phyloP scores from a whole-genome alignment of 176 grass and related monocot genomes.

The Musa beccarii region DNA sequence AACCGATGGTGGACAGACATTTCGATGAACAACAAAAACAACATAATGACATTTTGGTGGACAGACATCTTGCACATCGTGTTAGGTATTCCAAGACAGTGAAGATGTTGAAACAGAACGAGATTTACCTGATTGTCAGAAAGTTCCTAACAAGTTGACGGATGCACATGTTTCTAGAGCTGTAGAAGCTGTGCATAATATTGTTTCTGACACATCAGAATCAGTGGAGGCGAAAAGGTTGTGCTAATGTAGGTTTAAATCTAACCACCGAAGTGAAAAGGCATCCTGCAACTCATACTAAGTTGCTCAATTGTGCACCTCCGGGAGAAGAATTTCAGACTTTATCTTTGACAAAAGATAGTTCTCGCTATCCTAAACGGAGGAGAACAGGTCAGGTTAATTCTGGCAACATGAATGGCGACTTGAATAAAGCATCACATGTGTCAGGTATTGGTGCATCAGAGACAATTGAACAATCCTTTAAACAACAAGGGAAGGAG shows the following conservation, averaged over 20 bases:
- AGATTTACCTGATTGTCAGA: not conserved
- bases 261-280: conserved; percentile 15
- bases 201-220: not conserved
- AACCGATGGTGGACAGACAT: not conserved
- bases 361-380: conserved; percentile 34
- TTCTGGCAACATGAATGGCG: conserved; percentile 29
- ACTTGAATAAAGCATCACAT: conserved; percentile 29
- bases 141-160: not conserved
- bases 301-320: not conserved
- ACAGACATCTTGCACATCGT: not conserved
- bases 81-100: conserved; percentile 16
- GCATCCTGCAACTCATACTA: conserved; percentile 14
- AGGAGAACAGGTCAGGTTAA: conserved; percentile 38
- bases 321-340: conserved; percentile 19
- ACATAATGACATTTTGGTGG: not conserved
- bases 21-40: not conserved
- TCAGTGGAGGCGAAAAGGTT: not conserved
- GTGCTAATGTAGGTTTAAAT: conserved; percentile 13
- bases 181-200: not conserved
- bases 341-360: conserved; percentile 21
- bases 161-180: not conserved
- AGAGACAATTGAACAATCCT: conserved; percentile 22
- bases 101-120: not conserved
- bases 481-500: conserved; percentile 12
- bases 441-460: conserved; percentile 5